These are phyloP conservation scores for Yamadazyma trypodendri DNA, from an alignment of 1,139 yeast genomes.

Conservation along the genomic window DNA sequence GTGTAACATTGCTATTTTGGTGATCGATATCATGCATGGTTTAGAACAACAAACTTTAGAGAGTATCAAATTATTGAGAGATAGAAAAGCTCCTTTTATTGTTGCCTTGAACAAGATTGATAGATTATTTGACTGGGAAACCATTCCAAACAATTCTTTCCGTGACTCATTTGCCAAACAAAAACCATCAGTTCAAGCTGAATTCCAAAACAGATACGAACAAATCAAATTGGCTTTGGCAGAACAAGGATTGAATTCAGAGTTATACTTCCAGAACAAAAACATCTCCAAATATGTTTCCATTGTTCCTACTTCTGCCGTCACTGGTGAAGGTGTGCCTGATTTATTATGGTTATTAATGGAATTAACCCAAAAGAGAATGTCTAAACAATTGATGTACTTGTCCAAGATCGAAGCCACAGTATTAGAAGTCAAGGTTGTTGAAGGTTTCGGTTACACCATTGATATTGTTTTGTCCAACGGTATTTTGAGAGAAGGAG, in stretches of 20 bases:
- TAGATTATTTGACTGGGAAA: constrained; percentile 93
- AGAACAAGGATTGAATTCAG: constrained; percentile 98
- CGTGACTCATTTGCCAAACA: constrained; percentile 89
- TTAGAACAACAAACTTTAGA: constrained; percentile 96
- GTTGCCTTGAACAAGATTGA: constrained; percentile 97
- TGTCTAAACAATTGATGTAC: constrained; percentile 98
- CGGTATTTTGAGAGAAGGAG: constrained; percentile 94
- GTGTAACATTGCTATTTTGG: constrained; percentile 98
- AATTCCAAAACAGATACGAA: constrained; percentile 83
- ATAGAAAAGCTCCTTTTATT: constrained; percentile 95
- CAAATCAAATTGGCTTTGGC: constrained; percentile 89
- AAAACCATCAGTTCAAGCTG: constrained; percentile 80
- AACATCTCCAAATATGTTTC: constrained; percentile 92
- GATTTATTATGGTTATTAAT: constrained; percentile 94
- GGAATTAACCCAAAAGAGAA: constrained; percentile 95
- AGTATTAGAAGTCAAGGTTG: constrained; percentile 94
- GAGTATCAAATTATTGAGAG: constrained; percentile 86
- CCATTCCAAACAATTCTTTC: constrained; percentile 88
- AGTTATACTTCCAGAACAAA: constrained; percentile 91
- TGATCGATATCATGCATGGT: constrained; percentile 98
- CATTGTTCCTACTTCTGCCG: constrained; percentile 97
- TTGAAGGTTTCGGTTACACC: constrained; percentile 98
- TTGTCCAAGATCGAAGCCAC: constrained; percentile 93
- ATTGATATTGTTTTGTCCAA: constrained; percentile 96
- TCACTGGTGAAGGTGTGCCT: constrained; percentile 99